Evolutionary conservation across 2,329 filamentous ascomycete genomes (phyloP), one percentile per base, ranked within the genome.

Genomic region (Aspergillus pseudotamarii): DNA sequence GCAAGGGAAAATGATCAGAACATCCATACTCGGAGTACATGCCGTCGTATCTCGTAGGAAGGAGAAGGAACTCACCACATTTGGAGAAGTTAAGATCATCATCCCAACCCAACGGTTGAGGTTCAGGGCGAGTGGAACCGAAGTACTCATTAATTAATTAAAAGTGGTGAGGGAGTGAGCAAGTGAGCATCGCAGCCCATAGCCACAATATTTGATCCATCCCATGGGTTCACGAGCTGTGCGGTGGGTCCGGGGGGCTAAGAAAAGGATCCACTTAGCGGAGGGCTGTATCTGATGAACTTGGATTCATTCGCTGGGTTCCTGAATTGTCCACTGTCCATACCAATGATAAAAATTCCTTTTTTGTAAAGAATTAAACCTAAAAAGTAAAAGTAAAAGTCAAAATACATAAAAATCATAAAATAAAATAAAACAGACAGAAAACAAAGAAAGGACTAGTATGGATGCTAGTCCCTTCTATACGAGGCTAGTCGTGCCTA

Each of bases 161-260:
- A 32, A 51, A 21, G 34, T 36, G 34, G 34, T 14, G 14, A 16
- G 6, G 19, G 12, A 51, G 46, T 26, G 16, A 51, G 14, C 32
- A 26, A 14, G 19, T 26, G 14, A 36, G 34, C 32, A 34, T 34
- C 11, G 11, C 32, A 34, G 10, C 32, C 32, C 32, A 34, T 34
- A 34, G 11, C 34, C 12, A 16, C 6, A 32, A 34, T n/a, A 51
- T 21, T 11, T 19, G 12, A 21, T 34, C 28, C 28, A 28, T 23
- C 19, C 48, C 26, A 51, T 51, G 28, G 48, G 48, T 51, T 51
- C 48, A 51, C 48, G 28, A 51, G 48, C 48, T 32, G 48, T 32
- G 16, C n/a, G 19, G 56, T 58, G 56, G 56, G 41, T 48, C 56
- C 56, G 41, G 26, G 41, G 26, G 58, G 50, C 36, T 26, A 26